Conservation (phyloP, 2,329 filamentous ascomycete genomes). For the Trichoderma sp. region DNA sequence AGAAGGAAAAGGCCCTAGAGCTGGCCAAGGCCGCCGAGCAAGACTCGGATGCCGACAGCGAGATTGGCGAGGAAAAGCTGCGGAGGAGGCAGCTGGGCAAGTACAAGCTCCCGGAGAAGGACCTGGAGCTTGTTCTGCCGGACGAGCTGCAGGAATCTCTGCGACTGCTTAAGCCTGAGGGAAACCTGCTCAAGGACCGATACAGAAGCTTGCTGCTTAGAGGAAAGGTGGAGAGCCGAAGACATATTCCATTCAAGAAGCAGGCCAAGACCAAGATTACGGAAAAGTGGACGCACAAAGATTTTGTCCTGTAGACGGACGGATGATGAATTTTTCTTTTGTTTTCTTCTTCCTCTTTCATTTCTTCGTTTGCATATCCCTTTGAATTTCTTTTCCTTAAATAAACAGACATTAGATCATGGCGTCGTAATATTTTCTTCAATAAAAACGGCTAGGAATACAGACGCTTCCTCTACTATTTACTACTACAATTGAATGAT, state of each 20-base stretch:
- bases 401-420: background rate
- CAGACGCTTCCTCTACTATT: background rate
- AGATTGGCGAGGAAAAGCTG: slow-evolving; percentile 62
- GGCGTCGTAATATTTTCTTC: background rate
- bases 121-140: slow-evolving; percentile 76
- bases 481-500: background rate
- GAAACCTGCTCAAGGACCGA: slow-evolving; percentile 89
- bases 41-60: slow-evolving; percentile 49
- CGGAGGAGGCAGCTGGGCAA: slow-evolving; percentile 74
- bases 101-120: slow-evolving; percentile 69
- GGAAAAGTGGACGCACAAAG: slow-evolving; percentile 98
- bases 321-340: background rate
- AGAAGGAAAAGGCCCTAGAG: slow-evolving; percentile 47
- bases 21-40: slow-evolving; percentile 35
- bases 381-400: background rate
- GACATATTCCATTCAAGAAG: slow-evolving; percentile 75
- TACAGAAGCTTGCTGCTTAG: slow-evolving; percentile 86
- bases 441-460: background rate
- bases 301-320: slow-evolving; percentile 55
- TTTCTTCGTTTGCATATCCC: background rate
- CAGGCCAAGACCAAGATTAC: slow-evolving; percentile 77
- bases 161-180: slow-evolving; percentile 83
- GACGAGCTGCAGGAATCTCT: slow-evolving; percentile 82
- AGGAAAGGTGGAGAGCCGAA: slow-evolving; percentile 83
- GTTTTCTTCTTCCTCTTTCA: background rate